phyloP scores from a whole-genome alignment of 495 filamentous ascomycete species.

The Penicillium antarcticum region DNA sequence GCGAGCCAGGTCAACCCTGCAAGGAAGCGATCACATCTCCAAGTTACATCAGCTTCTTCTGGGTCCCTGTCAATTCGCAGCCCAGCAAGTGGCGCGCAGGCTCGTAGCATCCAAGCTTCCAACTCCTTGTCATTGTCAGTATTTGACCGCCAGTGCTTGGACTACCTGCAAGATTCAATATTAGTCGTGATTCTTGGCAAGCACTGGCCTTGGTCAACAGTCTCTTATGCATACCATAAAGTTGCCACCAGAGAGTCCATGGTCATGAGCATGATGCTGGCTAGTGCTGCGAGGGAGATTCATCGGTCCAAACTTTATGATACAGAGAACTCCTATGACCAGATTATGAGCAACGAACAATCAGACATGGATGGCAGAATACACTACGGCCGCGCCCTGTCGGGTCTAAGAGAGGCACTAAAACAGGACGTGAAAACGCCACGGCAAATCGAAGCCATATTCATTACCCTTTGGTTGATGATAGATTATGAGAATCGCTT shows the following conservation, averaged over 20 bases:
- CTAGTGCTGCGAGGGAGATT: conserved; percentile 29
- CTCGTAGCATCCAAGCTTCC: conserved; percentile 19
- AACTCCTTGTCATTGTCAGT: conserved; percentile 27
- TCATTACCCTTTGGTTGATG: conserved; percentile 36
- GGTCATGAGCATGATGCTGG: conserved; percentile 37
- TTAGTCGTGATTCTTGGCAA: conserved; percentile 32
- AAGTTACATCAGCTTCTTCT: neutral
- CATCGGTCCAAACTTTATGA: conserved; percentile 23
- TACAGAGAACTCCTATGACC: conserved; percentile 5
- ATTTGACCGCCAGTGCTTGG: conserved; percentile 27
- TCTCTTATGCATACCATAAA: conserved; percentile 31
- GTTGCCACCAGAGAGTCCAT: conserved; percentile 31
- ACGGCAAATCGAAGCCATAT: conserved; percentile 28
- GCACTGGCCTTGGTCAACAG: conserved; percentile 34
- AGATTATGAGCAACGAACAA: conserved; percentile 8
- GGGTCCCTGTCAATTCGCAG: neutral
- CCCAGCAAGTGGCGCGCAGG: neutral
- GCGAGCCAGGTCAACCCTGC: neutral
- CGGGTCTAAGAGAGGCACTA: conserved; percentile 27
- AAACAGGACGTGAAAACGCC: conserved; percentile 26
- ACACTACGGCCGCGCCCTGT: conserved; percentile 32
- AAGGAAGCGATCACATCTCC: neutral
- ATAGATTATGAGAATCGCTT: conserved; percentile 37
- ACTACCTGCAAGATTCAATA: conserved; percentile 28
- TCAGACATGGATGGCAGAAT: conserved; percentile 18